These are phyloP conservation scores for Zoysia pacifica DNA, from an alignment of 176 grass and related monocot genomes.

Conservation along the genomic window DNA sequence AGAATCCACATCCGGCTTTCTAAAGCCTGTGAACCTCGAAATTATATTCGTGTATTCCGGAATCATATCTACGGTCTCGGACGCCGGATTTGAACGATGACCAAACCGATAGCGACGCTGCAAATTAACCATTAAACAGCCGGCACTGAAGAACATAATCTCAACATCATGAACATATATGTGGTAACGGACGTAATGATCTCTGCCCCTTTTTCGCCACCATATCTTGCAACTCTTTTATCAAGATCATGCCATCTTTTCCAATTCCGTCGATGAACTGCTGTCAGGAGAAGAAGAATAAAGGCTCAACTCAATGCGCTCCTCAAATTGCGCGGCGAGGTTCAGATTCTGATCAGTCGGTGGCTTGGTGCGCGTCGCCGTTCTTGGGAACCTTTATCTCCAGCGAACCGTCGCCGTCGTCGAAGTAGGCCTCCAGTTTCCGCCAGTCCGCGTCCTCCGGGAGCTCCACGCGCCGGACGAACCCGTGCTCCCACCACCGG, in stretches of 20 bases:
- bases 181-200: neutral
- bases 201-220: neutral
- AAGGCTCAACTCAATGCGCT: constrained; percentile 11
- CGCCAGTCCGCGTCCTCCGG: constrained; percentile 69
- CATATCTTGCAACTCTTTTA: constrained; percentile 42
- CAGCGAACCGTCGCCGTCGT: constrained; percentile 55
- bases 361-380: constrained; percentile 35
- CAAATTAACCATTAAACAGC: constrained; percentile 20
- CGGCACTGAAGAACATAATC: constrained; percentile 34
- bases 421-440: constrained; percentile 69
- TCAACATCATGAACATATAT: neutral
- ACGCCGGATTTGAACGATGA: constrained; percentile 19
- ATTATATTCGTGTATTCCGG: constrained; percentile 2
- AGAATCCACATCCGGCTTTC: constrained; percentile 43
- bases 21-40: constrained; percentile 11
- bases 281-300: constrained; percentile 25
- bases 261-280: neutral
- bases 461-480: constrained; percentile 82
- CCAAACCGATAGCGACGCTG: constrained; percentile 23
- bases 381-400: constrained; percentile 82
- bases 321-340: constrained; percentile 28
- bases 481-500: constrained; percentile 93
- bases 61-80: constrained; percentile 28
- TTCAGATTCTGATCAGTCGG: constrained; percentile 38
- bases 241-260: constrained; percentile 20